Evolutionary conservation across 2,329 filamentous ascomycete genomes (phyloP).

Genomic region (Mycosphaerella sp.): DNA sequence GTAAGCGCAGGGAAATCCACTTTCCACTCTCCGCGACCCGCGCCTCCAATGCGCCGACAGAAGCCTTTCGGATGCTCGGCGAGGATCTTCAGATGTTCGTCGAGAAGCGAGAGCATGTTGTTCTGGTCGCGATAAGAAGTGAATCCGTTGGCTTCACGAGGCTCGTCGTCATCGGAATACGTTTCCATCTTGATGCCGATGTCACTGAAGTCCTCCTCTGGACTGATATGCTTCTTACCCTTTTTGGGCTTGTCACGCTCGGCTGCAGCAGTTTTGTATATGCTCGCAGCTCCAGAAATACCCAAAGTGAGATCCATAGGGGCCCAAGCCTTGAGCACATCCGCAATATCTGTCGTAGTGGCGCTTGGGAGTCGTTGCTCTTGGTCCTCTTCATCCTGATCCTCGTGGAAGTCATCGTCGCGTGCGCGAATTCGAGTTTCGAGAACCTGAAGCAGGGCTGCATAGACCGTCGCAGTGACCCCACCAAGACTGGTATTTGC

Average conservation of each 20-base stretch:
- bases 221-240: constrained; percentile 15
- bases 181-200: constrained; percentile 30
- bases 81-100: constrained; percentile 67
- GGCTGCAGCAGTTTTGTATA: constrained; percentile 22
- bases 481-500: constrained; percentile 65
- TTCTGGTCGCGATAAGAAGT: constrained; percentile 35
- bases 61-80: constrained; percentile 64
- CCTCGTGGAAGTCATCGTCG: constrained; percentile 48
- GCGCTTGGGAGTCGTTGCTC: constrained; percentile 34
- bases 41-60: constrained; percentile 59
- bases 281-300: constrained; percentile 22
- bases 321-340: constrained; percentile 34
- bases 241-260: constrained; percentile 27
- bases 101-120: constrained; percentile 52
- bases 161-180: constrained; percentile 26
- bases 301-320: constrained; percentile 36
- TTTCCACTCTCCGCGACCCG: constrained; percentile 66
- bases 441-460: constrained; percentile 62
- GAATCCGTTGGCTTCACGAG: constrained; percentile 22
- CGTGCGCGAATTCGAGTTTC: constrained; percentile 65
- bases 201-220: constrained; percentile 23
- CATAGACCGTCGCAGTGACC: constrained; percentile 72
- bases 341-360: constrained; percentile 39
- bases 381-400: constrained; percentile 37
- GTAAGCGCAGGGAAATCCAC: constrained; percentile 74